Base-by-base conservation (phyloP, 2,329 filamentous ascomycete genomes). In the Claviceps citrina region DNA sequence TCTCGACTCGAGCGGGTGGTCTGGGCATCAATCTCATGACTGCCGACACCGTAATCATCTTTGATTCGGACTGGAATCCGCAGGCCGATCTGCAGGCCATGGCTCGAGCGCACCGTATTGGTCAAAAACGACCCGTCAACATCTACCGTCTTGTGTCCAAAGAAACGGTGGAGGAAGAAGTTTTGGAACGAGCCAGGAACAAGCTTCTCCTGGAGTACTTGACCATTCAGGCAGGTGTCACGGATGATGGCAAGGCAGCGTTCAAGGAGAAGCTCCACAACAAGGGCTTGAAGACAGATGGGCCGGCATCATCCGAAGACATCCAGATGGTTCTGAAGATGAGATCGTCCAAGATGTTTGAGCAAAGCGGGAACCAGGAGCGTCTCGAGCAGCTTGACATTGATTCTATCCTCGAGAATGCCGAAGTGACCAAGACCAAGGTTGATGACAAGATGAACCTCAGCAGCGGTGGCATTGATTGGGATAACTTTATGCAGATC, bases 1-100 rank as follows among this genome's bases (percentile, higher is more conserved):
- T 98, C 1, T 98, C 91, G 2, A 98, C 91, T 1, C 78, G 91
- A 54, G 91, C 91, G 40, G 91, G 91, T 67, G 91, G 91, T 58
- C 70, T 98, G n/a, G 91, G 91, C 46, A 98, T 98, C 67, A 98
- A 98, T 53, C 64, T 98, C 40, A 98, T 96, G 85, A 96, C 91
- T 19, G 91, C 91, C 7, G 93, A 98, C 54, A 98, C 91, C 1
- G 91, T 98, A 48, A 80, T 98, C 51, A 81, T 98, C 33, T 98
- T 96, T 52, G 93, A 98, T 58, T 96, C 91, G 0, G 87, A 95
- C 54, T 98, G 93, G 91, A 98, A 98, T 50, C 93, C 91, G 15
- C 91, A 98, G 58, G 91, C 91, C 6, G 93, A 98, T 66, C 66
- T 98, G 49, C 91, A 98, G 59, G 91, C 91, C 31, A 98, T 98